Evolutionary conservation across 345 rosid species (phyloP).

Genomic region (Acer yangbiense): DNA sequence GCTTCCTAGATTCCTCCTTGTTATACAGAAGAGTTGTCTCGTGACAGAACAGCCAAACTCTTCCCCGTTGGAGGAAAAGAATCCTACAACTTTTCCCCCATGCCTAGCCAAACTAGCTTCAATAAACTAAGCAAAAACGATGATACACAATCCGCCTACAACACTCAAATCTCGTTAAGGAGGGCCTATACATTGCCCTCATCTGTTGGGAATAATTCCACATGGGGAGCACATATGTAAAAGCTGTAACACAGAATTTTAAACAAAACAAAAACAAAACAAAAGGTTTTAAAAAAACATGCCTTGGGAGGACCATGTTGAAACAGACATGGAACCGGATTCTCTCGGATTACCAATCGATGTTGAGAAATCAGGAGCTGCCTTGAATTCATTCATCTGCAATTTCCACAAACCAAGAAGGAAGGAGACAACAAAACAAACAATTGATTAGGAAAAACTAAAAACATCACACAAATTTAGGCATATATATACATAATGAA

Average conservation of each 20-base stretch:
- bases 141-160: neutral
- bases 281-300: slow-evolving; percentile 6
- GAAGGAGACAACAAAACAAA: neutral
- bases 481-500: neutral
- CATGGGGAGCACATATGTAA: slow-evolving; percentile 19
- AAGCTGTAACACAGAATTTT: neutral
- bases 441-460: neutral
- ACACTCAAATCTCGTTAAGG: slow-evolving; percentile 31
- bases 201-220: slow-evolving; percentile 40
- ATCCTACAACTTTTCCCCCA: slow-evolving; percentile 20
- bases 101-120: slow-evolving; percentile 21
- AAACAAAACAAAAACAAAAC: slow-evolving; percentile 1
- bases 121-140: slow-evolving; percentile 8
- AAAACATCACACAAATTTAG: slow-evolving; percentile 6
- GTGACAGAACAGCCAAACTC: slow-evolving; percentile 63
- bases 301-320: slow-evolving; percentile 83
- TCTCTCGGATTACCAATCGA: slow-evolving; percentile 57
- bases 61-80: slow-evolving; percentile 36
- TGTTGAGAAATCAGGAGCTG: slow-evolving; percentile 66
- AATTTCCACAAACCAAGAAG: slow-evolving; percentile 13
- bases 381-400: slow-evolving; percentile 88
- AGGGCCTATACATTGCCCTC: slow-evolving; percentile 17
- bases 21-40: slow-evolving; percentile 24
- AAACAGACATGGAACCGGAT: slow-evolving; percentile 47
- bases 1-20: slow-evolving; percentile 29